phyloP scores from a whole-genome alignment of 169 alveolate genomes.

The Plasmodium inui region DNA sequence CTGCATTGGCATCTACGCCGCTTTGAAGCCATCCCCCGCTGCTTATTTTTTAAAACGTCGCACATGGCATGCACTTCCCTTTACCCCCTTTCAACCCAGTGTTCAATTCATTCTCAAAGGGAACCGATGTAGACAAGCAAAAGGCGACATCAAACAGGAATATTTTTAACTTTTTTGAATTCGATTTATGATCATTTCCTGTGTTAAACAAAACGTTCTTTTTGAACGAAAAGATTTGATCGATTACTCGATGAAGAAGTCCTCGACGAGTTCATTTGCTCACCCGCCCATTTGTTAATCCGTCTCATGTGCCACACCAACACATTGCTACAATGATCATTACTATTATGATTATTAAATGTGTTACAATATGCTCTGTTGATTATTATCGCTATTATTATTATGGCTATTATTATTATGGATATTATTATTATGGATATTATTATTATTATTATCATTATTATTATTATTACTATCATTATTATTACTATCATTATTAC shows the following conservation, averaged over 20 bases:
- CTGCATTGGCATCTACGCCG: background rate
- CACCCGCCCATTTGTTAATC: background rate
- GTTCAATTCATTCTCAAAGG: constrained; percentile 66
- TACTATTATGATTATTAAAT: background rate
- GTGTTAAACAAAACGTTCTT: background rate
- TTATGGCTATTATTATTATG: too few relatives aligned
- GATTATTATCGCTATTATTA: too few relatives aligned
- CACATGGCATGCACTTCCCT: background rate
- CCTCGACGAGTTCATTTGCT: background rate
- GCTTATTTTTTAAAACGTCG: background rate
- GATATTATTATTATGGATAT: background rate
- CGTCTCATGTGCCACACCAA: background rate
- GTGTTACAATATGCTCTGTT: too few relatives aligned
- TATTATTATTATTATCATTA: background rate
- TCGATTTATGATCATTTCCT: constrained; percentile 28
- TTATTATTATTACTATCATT: too few relatives aligned
- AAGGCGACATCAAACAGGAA: constrained; percentile 59
- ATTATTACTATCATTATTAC: too few relatives aligned
- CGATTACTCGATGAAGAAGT: background rate
- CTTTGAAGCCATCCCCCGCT: background rate
- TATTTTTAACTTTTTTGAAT: constrained; percentile 66
- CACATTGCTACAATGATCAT: background rate
- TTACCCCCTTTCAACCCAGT: constrained; percentile 23
- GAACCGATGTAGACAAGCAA: constrained; percentile 51
- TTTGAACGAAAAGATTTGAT: background rate